Evolutionary conservation across 2,329 filamentous ascomycete species (phyloP).

Genomic region (Fusarium tanahbumbuense): DNA sequence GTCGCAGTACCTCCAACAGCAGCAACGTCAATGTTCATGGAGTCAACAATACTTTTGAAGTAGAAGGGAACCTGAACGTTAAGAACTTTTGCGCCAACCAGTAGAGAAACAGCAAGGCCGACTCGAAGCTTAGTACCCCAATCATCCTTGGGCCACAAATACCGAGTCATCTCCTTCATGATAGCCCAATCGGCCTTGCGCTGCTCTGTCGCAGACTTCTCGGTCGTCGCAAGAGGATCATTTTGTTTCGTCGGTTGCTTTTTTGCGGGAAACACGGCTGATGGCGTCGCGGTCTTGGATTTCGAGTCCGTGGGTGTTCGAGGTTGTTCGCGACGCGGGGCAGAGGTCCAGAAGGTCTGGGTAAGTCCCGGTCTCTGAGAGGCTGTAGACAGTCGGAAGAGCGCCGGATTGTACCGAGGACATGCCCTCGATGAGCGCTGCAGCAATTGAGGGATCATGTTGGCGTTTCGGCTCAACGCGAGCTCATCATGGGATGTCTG

Average conservation of each 20-base stretch:
- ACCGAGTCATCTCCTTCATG: slow-evolving; percentile 96
- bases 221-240: slow-evolving; percentile 50
- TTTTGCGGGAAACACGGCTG: slow-evolving; percentile 32
- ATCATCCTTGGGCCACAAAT: slow-evolving; percentile 93
- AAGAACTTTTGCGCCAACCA: slow-evolving; percentile 91
- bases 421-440: slow-evolving; percentile 50
- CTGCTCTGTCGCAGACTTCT: slow-evolving; percentile 81
- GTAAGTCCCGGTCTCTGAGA: slow-evolving; percentile 44
- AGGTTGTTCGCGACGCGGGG: slow-evolving; percentile 45
- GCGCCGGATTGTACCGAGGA: slow-evolving; percentile 47
- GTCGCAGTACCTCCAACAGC: slow-evolving; percentile 87
- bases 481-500: slow-evolving; percentile 46
- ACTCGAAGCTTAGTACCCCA: slow-evolving; percentile 81
- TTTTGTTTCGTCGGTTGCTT: slow-evolving; percentile 38
- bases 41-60: slow-evolving; percentile 97
- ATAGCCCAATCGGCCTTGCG: slow-evolving; percentile 98
- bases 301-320: slow-evolving; percentile 38
- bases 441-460: slow-evolving; percentile 54
- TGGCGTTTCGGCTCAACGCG: slow-evolving; percentile 41
- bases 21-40: slow-evolving; percentile 96
- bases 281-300: slow-evolving; percentile 35
- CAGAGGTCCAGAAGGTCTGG: slow-evolving; percentile 50
- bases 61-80: slow-evolving; percentile 99
- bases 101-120: slow-evolving; percentile 81
- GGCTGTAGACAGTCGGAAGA: slow-evolving; percentile 45